Conservation (phyloP, 2,329 filamentous ascomycete genomes). For the Scleromitrula shiraiana region DNA sequence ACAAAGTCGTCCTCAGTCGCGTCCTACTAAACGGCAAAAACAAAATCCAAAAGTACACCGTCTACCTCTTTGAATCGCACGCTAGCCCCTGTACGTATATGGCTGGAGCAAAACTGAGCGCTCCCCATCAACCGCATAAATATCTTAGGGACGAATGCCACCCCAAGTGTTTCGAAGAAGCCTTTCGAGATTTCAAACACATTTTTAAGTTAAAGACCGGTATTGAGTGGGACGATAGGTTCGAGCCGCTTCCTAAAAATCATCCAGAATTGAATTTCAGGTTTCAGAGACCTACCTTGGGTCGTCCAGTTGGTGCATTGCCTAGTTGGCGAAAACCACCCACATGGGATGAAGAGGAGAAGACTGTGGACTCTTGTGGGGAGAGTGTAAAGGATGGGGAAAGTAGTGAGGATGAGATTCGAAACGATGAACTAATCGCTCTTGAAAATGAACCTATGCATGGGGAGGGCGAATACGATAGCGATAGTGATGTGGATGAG, state of each 20-base stretch:
- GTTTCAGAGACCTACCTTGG: conserved; percentile 12
- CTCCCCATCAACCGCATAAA: conserved; percentile 25
- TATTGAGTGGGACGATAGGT: conserved; percentile 49
- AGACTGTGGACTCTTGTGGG: background rate
- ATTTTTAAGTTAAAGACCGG: conserved; percentile 54
- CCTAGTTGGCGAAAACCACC: conserved; percentile 9
- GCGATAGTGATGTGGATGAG: conserved; percentile 9
- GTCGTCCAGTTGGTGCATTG: conserved; percentile 16
- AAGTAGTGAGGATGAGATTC: background rate
- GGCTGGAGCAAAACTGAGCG: conserved; percentile 43
- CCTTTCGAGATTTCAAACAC: conserved; percentile 43
- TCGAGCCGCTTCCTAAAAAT: conserved; percentile 12
- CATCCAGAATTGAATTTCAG: conserved; percentile 5
- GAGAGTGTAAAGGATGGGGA: background rate
- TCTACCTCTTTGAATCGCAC: conserved; percentile 60
- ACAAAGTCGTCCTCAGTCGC: conserved; percentile 54
- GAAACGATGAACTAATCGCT: background rate
- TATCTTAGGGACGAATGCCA: conserved; percentile 33
- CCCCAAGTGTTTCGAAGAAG: conserved; percentile 36
- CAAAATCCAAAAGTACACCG: conserved; percentile 47
- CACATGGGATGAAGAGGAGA: background rate
- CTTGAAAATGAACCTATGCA: background rate
- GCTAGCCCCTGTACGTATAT: conserved; percentile 52
- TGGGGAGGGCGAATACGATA: conserved; percentile 2
- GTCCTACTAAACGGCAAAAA: conserved; percentile 37